A percentile compares a stretch with the other conserved stretches of the same genome.
Conservation (phyloP, 129 eudicot species). For the Lonicera japonica region DNA sequence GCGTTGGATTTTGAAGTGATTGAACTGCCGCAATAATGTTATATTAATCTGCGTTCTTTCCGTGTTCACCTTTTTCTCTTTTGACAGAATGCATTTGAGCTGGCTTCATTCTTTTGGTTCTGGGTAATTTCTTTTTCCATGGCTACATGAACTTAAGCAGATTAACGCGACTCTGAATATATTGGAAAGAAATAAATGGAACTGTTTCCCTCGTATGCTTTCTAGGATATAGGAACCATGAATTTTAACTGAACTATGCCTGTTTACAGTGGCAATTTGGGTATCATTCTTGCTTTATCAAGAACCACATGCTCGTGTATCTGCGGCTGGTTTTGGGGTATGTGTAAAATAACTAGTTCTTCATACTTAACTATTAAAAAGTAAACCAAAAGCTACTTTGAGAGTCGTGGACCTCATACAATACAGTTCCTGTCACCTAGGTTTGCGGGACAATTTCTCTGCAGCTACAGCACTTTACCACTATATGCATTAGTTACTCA, state of each 20-base stretch:
- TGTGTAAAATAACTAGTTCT: no score
- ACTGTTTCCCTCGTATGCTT: slow-evolving; percentile 11
- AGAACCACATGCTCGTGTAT: slow-evolving; percentile 79
- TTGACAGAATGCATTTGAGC: slow-evolving; percentile 94
- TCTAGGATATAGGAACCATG: background rate
- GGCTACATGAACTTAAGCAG: no score
- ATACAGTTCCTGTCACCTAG: slow-evolving; percentile 24
- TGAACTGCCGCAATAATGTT: no score
- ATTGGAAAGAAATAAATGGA: no score
- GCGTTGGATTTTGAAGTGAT: no score
- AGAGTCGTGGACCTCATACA: background rate
- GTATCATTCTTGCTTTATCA: slow-evolving; percentile 83
- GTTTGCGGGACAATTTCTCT: slow-evolving; percentile 85
- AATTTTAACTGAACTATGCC: slow-evolving; percentile 10
- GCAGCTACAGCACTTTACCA: slow-evolving; percentile 99
- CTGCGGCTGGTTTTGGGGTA: slow-evolving; percentile 81
- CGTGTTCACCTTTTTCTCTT: background rate
- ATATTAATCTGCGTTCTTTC: background rate
- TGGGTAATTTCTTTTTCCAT: slow-evolving; percentile 45
- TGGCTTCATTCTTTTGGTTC: slow-evolving; percentile 98
- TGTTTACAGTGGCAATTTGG: slow-evolving; percentile 95
- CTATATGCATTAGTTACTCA: slow-evolving; percentile 97
- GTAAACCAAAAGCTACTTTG: no score
- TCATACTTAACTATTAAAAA: no score
- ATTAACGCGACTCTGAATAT: no score